Conservation (phyloP, 257 asterid species). For the Scutellaria barbata region DNA sequence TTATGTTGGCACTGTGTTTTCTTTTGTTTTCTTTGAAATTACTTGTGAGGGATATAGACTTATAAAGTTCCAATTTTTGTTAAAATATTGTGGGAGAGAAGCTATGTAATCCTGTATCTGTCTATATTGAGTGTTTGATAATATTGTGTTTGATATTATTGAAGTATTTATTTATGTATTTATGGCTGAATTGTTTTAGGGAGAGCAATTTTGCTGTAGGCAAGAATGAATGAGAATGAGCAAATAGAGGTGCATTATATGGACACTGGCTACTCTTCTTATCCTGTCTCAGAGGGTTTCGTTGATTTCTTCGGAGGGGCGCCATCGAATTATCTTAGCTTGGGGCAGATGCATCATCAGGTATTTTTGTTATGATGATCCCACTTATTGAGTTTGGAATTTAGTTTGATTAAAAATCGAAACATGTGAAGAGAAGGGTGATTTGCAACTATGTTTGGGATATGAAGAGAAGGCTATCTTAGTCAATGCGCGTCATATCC, state of each 20-base stretch:
- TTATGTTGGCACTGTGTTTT: not conserved
- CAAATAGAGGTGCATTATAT: conserved; percentile 60
- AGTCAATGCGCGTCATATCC: too few species aligned
- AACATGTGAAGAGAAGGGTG: not conserved
- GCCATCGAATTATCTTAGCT: conserved; percentile 57
- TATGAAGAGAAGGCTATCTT: not conserved
- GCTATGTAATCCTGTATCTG: not conserved
- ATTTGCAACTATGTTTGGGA: not conserved
- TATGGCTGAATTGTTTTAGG: conserved; percentile 22
- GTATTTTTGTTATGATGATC: conserved; percentile 34
- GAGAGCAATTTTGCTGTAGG: conserved; percentile 16
- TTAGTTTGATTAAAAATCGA: conserved; percentile 5
- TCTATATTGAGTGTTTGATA: too few species aligned
- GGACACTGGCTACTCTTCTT: conserved; percentile 60
- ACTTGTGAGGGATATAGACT: not conserved
- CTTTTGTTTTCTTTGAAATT: not conserved
- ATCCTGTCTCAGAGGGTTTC: conserved; percentile 57
- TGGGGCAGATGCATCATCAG: conserved; percentile 62
- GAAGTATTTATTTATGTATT: not conserved
- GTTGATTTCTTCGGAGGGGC: conserved; percentile 55
- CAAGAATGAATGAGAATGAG: conserved; percentile 62
- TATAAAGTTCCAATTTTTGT: not conserved
- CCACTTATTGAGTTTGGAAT: not conserved
- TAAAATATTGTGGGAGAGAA: not conserved
- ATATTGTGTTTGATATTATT: not conserved